Evolutionary conservation across 164 flowering plant species (phyloP).

Genomic region (Macadamia integrifolia): DNA sequence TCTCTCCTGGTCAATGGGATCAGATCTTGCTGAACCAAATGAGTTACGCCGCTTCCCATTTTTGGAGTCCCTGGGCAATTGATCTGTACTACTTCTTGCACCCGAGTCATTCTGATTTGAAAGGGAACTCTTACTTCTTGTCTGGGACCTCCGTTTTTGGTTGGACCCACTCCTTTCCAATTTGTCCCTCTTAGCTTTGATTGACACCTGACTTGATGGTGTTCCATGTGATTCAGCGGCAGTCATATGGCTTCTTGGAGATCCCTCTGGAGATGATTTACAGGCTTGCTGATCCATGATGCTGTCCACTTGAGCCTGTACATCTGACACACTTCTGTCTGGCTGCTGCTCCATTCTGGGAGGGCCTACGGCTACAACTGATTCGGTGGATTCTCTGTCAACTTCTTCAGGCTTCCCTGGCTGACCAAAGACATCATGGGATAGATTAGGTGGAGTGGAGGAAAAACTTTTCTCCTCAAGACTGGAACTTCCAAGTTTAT

Average conservation of each 20-base stretch:
- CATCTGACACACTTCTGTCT: conserved; percentile 26
- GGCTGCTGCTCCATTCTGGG: conserved; percentile 20
- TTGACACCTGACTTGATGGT: conserved; percentile 73
- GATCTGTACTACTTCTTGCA: conserved; percentile 46
- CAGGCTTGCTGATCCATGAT: conserved; percentile 24
- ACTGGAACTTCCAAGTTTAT: conserved; percentile 2
- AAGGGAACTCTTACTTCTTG: conserved; percentile 47
- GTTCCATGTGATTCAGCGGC: conserved; percentile 71
- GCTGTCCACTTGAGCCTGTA: conserved; percentile 25
- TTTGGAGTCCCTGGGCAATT: conserved; percentile 48
- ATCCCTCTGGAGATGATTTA: conserved; percentile 53
- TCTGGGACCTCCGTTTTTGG: conserved; percentile 34
- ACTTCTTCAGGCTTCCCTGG: conserved; percentile 26
- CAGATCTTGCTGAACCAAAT: conserved; percentile 52
- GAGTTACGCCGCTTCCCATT: conserved; percentile 65
- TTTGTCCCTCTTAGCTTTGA: conserved; percentile 39
- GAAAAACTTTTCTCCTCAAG: conserved; percentile 10
- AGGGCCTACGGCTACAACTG: conserved; percentile 17
- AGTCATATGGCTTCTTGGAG: conserved; percentile 62
- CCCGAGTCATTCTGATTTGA: conserved; percentile 42
- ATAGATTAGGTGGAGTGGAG: background rate
- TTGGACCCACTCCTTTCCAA: conserved; percentile 33
- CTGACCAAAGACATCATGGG: conserved; percentile 20
- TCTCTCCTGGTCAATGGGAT: conserved; percentile 54
- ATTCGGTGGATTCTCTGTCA: conserved; percentile 13